phyloP scores from a whole-genome alignment of 139 green algal species.

The Chlorella sp. region DNA sequence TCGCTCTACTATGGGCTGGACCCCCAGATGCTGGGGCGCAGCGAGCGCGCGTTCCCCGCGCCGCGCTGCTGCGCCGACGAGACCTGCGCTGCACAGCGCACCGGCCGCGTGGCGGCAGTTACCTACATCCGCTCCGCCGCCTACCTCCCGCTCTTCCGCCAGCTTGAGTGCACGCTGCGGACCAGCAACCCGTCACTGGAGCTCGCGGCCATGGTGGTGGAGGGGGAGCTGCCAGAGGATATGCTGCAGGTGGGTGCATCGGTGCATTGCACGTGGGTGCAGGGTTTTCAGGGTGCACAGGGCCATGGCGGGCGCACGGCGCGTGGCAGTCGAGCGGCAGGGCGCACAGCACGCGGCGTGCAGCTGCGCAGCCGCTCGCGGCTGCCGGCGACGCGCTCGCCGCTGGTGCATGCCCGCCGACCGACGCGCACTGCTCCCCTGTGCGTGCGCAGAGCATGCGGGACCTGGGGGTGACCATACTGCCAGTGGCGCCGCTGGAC shows the following conservation, averaged over 20 bases:
- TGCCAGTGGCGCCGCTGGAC: conserved; percentile 4
- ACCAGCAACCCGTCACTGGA: conserved; percentile 15
- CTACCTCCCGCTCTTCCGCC: conserved; percentile 20
- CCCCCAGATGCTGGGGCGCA: conserved; percentile 17
- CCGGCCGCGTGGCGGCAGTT: neutral
- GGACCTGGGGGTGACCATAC: conserved; percentile 2
- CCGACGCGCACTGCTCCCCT: too few relatives aligned
- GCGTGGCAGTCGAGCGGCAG: too few relatives aligned
- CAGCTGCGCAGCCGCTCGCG: too few relatives aligned
- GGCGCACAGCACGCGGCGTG: too few relatives aligned
- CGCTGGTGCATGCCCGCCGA: too few relatives aligned
- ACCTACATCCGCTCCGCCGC: conserved; percentile 10
- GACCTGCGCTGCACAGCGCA: neutral
- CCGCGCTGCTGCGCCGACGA: conserved; percentile 17
- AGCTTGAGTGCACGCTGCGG: conserved; percentile 32
- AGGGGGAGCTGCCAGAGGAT: neutral
- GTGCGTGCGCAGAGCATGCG: too few relatives aligned
- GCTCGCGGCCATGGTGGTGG: conserved; percentile 13
- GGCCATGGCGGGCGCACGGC: too few relatives aligned
- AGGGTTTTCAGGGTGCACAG: too few relatives aligned
- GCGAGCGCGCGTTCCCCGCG: neutral
- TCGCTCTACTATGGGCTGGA: conserved; percentile 18
- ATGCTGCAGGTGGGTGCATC: neutral
- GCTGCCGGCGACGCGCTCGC: too few relatives aligned
- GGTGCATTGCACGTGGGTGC: too few relatives aligned